phyloP scores from a whole-genome alignment of 75 land plant species.

The Cupressus sempervirens region DNA sequence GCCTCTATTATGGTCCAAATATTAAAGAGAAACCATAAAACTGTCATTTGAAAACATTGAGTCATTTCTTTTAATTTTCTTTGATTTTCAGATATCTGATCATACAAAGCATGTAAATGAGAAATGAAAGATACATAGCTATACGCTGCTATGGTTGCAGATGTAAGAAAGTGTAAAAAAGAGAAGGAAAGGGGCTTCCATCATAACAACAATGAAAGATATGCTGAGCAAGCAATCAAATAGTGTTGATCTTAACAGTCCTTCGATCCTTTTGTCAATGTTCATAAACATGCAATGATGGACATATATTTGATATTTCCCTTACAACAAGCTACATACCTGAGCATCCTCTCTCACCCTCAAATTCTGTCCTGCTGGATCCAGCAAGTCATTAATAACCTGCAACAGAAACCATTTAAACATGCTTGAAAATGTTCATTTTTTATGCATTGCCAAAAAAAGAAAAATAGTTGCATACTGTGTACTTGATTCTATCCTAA shows the following conservation, averaged over 20 bases:
- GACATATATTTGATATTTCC: not conserved
- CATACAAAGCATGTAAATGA: not conserved
- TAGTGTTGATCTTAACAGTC: not conserved
- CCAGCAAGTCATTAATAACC: slow-evolving; percentile 98
- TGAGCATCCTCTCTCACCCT: slow-evolving; percentile 96
- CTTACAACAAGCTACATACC: slow-evolving; percentile 27
- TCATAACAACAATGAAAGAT: not conserved
- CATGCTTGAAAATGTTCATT: not conserved
- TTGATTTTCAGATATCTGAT: not conserved
- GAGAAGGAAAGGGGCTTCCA: not conserved
- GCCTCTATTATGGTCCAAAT: not conserved
- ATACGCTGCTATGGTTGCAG: not conserved
- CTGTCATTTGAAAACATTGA: not conserved
- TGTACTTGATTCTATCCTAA: not conserved
- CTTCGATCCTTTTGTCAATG: not conserved
- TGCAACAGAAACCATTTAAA: slow-evolving; percentile 17
- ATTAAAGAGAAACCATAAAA: not conserved
- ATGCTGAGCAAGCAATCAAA: not conserved
- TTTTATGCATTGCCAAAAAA: not conserved
- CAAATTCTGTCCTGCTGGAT: slow-evolving; percentile 95
- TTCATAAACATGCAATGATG: not conserved
- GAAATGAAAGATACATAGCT: not conserved
- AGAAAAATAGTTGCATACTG: not conserved
- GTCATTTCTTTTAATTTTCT: not conserved
- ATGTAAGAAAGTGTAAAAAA: not conserved